Base-by-base conservation (phyloP, 768 basidiomycete species). In the Mycena alexandri region DNA sequence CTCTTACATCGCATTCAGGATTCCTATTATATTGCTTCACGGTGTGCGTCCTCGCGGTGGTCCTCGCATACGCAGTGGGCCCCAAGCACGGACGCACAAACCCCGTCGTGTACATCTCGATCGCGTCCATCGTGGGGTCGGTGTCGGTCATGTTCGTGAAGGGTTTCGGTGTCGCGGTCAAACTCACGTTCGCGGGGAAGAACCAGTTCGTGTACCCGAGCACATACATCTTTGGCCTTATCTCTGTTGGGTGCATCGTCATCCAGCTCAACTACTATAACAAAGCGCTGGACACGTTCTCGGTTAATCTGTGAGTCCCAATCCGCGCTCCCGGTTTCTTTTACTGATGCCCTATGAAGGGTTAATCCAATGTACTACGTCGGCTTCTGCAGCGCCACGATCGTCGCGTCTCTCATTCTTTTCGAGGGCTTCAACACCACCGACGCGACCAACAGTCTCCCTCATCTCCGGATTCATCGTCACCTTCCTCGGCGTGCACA, bases 301-400 rank as follows among this genome's bases (percentile, higher is more conserved):
- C 95, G 3, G 98, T 96, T 51, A 99, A 99, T 75, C 94, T 98
- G 95, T 97, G 86, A 69, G 94, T 85, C n/a, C 25, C 0, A 42
- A 6, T 47, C 17, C 14, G 24, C 16, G 47, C 58, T 64, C 62
- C 43, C 43, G 47, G 36, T 42, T 48, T 38, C 11, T 67, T n/a
- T 48, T 38, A 22, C 43, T 16, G 8, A 44, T 47, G 41, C 25
- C 61, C 34, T 36, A 34, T 24, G 48, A 52, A 2, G 5, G 93
- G 96, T 99, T 56, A 99, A 99, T 77, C 97, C 96, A 0, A 92
- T 98, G 83, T 99, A 98, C 81, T 98, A 96, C 75, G 96, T 98
- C 78, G 91, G 94, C 77, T 99, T 99, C 82, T 94, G 95, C 19
- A 93, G 94, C 0, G 91, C 93, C 3, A 98, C 96, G 50, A 92